A percentile compares a stretch with the other conserved stretches of the same genome.
Conservation (phyloP, 208 protist genomes). For the Borovskyia barvae region DNA sequence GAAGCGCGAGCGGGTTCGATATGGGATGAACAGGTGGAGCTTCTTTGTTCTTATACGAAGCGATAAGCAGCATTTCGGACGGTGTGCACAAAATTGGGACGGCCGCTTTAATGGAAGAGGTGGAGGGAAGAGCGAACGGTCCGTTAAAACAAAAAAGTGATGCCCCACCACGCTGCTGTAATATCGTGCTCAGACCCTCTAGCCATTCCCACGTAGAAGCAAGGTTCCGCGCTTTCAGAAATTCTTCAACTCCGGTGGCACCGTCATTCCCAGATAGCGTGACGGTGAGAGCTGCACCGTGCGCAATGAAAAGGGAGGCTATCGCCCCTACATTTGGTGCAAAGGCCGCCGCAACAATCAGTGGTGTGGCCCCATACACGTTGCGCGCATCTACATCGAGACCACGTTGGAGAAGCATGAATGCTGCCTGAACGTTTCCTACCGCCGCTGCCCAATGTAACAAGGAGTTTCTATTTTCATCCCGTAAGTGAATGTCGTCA, state of each 20-base stretch:
- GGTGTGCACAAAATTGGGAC: too few relatives aligned
- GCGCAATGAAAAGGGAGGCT: slow-evolving; percentile 35
- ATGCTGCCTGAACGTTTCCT: slow-evolving; percentile 32
- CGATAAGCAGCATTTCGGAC: too few relatives aligned
- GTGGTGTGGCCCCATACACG: slow-evolving; percentile 37
- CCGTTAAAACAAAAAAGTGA: background rate
- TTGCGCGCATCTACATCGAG: slow-evolving; percentile 44
- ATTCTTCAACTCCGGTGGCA: slow-evolving; percentile 18
- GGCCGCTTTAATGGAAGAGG: background rate
- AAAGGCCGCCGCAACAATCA: slow-evolving; percentile 56
- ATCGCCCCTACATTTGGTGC: slow-evolving; percentile 35
- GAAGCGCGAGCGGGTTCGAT: too few relatives aligned
- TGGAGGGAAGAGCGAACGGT: background rate
- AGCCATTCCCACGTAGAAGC: slow-evolving; percentile 17
- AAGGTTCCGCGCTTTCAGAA: slow-evolving; percentile 28
- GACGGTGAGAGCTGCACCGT: slow-evolving; percentile 37
- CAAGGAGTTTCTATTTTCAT: slow-evolving; percentile 50
- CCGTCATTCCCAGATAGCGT: background rate
- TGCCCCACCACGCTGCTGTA: background rate
- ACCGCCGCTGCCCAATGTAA: slow-evolving; percentile 71
- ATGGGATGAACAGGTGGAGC: too few relatives aligned
- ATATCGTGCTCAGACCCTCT: background rate
- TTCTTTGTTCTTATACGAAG: too few relatives aligned
- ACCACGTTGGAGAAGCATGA: slow-evolving; percentile 34
- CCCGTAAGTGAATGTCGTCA: slow-evolving; percentile 44